Conservation (phyloP, 1,139 yeast genomes). For the Sugiyamaella grinbergsii region DNA sequence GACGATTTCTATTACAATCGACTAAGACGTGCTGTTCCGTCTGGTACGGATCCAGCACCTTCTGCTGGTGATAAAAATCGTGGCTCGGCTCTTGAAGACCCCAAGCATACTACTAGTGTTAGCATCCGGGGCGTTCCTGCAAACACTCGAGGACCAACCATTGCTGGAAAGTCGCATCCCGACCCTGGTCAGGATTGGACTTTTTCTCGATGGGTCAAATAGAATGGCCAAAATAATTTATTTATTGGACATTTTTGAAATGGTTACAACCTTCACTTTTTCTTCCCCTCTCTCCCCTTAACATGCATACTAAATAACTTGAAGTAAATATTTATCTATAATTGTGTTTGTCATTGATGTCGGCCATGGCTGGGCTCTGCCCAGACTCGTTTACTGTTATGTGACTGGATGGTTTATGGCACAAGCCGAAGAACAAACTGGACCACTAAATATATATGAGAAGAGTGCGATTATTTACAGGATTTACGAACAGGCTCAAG, state of each 20-base stretch:
- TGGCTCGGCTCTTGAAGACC: too few species aligned
- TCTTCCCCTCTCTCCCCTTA: constrained; percentile 1
- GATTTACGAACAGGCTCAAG: too few species aligned
- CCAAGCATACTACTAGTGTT: constrained; percentile 2
- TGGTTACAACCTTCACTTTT: neutral
- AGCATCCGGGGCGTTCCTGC: constrained; percentile 6
- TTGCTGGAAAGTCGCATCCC: constrained; percentile 7
- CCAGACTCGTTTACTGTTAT: constrained; percentile 3
- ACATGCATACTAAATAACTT: constrained; percentile 14
- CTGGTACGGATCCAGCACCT: constrained; percentile 10
- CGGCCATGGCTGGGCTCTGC: constrained; percentile 3
- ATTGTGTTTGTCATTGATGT: neutral
- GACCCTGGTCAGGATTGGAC: constrained; percentile 11
- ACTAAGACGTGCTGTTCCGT: constrained; percentile 9
- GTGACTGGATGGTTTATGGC: too few species aligned
- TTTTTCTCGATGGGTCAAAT: constrained; percentile 16
- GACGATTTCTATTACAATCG: constrained; percentile 15
- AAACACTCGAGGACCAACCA: constrained; percentile 4
- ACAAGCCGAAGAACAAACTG: too few species aligned
- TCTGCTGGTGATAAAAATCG: neutral
- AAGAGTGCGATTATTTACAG: neutral
- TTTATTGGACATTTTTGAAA: constrained; percentile 15
- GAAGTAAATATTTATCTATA: constrained; percentile 10
- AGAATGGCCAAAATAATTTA: neutral
- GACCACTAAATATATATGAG: too few species aligned